These are phyloP conservation scores for Phycomyces blakesleeanus DNA, from an alignment of 192 early-diverging fungal genomes.

Conservation along the genomic window DNA sequence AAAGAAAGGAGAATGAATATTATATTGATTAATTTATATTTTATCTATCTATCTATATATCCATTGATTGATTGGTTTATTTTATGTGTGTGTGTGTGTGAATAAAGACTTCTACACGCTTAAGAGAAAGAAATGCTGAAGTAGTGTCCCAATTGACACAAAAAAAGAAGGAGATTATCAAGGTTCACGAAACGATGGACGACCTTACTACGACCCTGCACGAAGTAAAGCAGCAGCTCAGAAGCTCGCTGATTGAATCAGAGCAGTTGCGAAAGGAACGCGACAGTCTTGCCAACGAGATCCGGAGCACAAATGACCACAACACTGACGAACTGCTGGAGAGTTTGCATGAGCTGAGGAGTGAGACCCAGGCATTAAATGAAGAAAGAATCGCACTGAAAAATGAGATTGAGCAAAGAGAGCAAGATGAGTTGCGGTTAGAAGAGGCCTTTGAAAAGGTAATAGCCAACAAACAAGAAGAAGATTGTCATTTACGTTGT, in stretches of 20 bases:
- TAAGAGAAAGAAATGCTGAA: conserved; percentile 37
- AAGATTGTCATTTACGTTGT: not conserved
- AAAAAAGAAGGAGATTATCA: conserved; percentile 38
- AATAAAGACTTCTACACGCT: not conserved
- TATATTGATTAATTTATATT: not conserved
- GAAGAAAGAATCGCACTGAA: conserved; percentile 24
- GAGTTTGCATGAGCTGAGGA: conserved; percentile 3
- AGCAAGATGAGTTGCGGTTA: conserved; percentile 5
- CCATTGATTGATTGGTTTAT: no score
- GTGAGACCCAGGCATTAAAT: conserved; percentile 1
- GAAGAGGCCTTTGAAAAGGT: conserved; percentile 1
- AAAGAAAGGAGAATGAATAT: not conserved
- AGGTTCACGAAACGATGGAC: conserved; percentile 29
- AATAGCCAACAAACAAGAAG: no score
- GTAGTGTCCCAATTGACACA: conserved; percentile 40
- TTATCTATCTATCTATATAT: no score
- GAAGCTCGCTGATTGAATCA: conserved; percentile 24
- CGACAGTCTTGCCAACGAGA: conserved; percentile 1
- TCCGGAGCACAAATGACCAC: not conserved
- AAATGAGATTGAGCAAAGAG: conserved; percentile 25
- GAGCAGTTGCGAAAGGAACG: conserved; percentile 15
- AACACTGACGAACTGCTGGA: conserved; percentile 6
- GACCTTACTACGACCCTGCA: conserved; percentile 18
- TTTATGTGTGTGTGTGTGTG: no score
- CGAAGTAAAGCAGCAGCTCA: conserved; percentile 20